phyloP scores from a whole-genome alignment of 805 yeast genomes.

The Myxozyma kluyveri region DNA sequence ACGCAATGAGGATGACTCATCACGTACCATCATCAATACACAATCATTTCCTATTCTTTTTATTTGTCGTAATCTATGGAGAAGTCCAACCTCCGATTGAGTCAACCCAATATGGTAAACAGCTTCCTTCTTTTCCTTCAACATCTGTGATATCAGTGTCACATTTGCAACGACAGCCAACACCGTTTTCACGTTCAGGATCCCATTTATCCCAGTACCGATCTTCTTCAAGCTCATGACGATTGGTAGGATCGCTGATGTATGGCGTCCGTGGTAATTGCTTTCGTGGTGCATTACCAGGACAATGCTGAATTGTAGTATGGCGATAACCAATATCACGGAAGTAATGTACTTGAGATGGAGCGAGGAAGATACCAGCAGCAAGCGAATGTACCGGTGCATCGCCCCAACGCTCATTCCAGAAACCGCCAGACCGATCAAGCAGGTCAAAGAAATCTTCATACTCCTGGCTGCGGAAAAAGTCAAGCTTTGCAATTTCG shows the following conservation, averaged over 20 bases:
- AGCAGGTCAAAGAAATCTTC: constrained; percentile 63
- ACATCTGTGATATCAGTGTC: constrained; percentile 45
- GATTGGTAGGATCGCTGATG: constrained; percentile 39
- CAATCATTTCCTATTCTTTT: no score
- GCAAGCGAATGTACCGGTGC: constrained; percentile 93
- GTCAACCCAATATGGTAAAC: constrained; percentile 38
- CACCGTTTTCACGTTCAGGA: constrained; percentile 46
- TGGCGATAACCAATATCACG: constrained; percentile 90
- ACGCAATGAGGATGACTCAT: no score
- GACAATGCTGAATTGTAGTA: constrained; percentile 80
- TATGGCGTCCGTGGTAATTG: constrained; percentile 46
- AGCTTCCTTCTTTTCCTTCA: constrained; percentile 38
- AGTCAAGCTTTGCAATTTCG: constrained; percentile 80
- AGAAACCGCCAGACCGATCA: constrained; percentile 78
- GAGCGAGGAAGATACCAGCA: constrained; percentile 66
- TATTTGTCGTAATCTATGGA: not conserved
- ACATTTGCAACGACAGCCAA: constrained; percentile 87
- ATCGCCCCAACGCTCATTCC: constrained; percentile 95
- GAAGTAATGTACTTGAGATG: constrained; percentile 79
- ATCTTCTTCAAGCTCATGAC: constrained; percentile 39
- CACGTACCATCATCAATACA: no score
- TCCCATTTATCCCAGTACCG: constrained; percentile 43
- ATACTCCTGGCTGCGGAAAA: constrained; percentile 67
- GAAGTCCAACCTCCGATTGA: constrained; percentile 37
- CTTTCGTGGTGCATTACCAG: constrained; percentile 54